These are phyloP conservation scores for Apiospora malaysiana DNA, from an alignment of 2,329 filamentous ascomycete species.

Conservation along the genomic window DNA sequence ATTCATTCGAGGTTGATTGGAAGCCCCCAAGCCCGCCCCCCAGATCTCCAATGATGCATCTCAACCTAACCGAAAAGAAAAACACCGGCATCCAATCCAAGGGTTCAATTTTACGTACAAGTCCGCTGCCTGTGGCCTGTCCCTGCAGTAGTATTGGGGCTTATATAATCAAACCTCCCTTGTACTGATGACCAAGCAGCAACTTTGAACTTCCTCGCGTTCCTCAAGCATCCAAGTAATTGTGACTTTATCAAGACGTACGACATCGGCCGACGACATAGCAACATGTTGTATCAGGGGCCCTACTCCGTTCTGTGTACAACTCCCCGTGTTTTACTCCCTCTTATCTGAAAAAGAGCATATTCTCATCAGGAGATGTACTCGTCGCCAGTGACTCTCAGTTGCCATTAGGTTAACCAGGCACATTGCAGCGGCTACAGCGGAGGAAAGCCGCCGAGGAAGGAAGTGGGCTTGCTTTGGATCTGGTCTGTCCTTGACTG, in stretches of 20 bases:
- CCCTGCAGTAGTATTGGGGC: background rate
- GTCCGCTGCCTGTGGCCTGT: background rate
- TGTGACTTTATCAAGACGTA: background rate
- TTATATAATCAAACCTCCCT: slow-evolving; percentile 3
- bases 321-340: background rate
- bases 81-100: background rate
- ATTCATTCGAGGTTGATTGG: no score
- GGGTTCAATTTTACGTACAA: slow-evolving; percentile 3
- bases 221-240: background rate
- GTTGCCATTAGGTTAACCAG: background rate
- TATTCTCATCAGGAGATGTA: background rate
- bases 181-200: background rate
- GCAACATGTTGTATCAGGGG: background rate
- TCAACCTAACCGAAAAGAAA: no score
- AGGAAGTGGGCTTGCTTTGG: no score
- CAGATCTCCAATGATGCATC: background rate
- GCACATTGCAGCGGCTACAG: background rate
- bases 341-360: background rate
- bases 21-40: background rate
- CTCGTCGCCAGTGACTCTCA: background rate
- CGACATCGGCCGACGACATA: background rate
- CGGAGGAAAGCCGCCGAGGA: background rate
- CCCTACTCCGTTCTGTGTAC: background rate
- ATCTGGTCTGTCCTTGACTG: background rate
- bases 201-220: background rate